Evolutionary conservation across 192 early-diverging fungal genomes (phyloP), one percentile per base, ranked within the genome.

Genomic region (Backusella tuberculispora): DNA sequence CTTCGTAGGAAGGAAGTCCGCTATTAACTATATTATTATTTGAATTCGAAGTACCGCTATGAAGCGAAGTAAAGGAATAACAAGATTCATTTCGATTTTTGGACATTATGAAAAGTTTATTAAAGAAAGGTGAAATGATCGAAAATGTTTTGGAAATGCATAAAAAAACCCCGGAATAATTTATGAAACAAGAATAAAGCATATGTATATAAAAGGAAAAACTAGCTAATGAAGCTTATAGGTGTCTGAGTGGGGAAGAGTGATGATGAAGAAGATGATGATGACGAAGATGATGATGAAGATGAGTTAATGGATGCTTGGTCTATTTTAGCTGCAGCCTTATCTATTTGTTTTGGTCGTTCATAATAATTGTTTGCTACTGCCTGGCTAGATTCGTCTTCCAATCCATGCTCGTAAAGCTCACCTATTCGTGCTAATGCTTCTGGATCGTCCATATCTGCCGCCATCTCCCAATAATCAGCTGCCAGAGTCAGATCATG

Each of bases 401-500:
- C 47, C 38, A 76, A 69, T 10, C 76, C 80, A 38, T 71, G 56
- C 15, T 72, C 68, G 34, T 78, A 71, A 37, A 74, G 75, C 24
- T 72, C 38, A 2, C 53, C 71, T 10, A 78, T 69, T 38, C 73
- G 48, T 3, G 24, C 26, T 0, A 78, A 38, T 44, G 81, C 76
- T 60, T 82, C 77, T 1, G 60, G 69, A 42, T 75, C 67, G 45
- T 76, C 74, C 42, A 76, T 66, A 40, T 60, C 77, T 56, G 80
- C 76, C 24, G 76, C 77, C 45, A 60, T 68, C 34, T 43, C 50
- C 76, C 81, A 82, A 19, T 74, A 79, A n/a, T 53, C 41, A 34
- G 73, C 68, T 5, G 81, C 81, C 45, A 69, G 15, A n/a, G 26
- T 38, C 63, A 67, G 37, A 46, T 73, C 40, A 19, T 48, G 29